These are phyloP conservation scores for Chaetomiaceae sp. DNA, from an alignment of 2,329 filamentous ascomycete species.

Conservation along the genomic window DNA sequence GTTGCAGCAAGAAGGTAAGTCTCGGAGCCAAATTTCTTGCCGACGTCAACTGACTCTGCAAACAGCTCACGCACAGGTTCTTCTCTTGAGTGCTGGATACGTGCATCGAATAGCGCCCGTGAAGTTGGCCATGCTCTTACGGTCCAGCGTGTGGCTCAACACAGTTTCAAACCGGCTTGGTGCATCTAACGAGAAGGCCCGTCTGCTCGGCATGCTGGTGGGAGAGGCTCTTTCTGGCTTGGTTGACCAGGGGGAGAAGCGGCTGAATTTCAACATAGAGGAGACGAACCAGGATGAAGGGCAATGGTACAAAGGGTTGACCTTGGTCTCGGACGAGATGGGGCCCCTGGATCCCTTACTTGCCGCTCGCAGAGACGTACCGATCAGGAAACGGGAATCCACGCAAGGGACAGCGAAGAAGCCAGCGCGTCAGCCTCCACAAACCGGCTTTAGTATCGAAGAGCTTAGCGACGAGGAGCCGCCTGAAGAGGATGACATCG, in stretches of 20 bases:
- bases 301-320: constrained; percentile 65
- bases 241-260: constrained; percentile 60
- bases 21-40: not conserved
- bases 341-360: constrained; percentile 52
- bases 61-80: constrained; percentile 68
- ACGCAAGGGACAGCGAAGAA: constrained; percentile 24
- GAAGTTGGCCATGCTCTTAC: constrained; percentile 61
- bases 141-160: constrained; percentile 67
- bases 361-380: constrained; percentile 16
- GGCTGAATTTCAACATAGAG: constrained; percentile 77
- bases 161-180: constrained; percentile 80
- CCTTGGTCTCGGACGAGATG: constrained; percentile 54
- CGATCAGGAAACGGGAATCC: constrained; percentile 12
- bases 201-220: constrained; percentile 83
- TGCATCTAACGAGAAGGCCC: constrained; percentile 65
- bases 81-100: constrained; percentile 73
- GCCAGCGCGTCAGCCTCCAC: constrained; percentile 27
- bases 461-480: constrained; percentile 52
- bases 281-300: constrained; percentile 70
- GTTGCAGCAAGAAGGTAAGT: constrained; percentile 78
- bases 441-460: constrained; percentile 52
- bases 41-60: constrained; percentile 20
- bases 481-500: constrained; percentile 61
- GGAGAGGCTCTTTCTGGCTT: constrained; percentile 65
- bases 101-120: constrained; percentile 60